Evolutionary conservation across 129 eudicot genomes (phyloP), one percentile per base, ranked within the genome.

Genomic region (Tagetes patula): DNA sequence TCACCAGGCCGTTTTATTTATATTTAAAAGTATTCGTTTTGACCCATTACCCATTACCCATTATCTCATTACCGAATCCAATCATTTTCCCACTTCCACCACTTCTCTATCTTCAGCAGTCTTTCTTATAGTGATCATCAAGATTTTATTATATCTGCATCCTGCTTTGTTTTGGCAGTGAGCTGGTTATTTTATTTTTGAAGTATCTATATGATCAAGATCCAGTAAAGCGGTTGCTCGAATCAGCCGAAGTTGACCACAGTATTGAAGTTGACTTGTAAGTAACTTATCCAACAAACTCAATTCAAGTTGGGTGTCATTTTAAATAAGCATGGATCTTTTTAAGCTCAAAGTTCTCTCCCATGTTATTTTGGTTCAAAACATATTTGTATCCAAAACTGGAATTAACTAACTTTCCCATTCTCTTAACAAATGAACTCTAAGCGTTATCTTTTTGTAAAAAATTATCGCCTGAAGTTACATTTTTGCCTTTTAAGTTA

Each of bases 181-280:
- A 95, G 81, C 88, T 90, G 65, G 97, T 95, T 72, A 80, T 90
- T 70, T 75, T 86, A 53, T 91, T 95, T 84, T 77, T 95, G 84
- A 90, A 87, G 82, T 95, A 86, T 80, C 77, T 95, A 45, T 95
- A 95, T 78, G 91, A 95, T 83, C 95, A 89, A 83, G 99, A 95
- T 84, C 99, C 99, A 6, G 79, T 90, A 5, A 83, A 54, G 72
- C 84, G 83, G 81, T 78, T 95, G 80, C 90, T 95, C 74, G 94
- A 88, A 53, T 80, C 74, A 27, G 65, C 91, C 31, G 87, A 83
- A 73, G 72, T 37, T 65, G 89, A 86, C 74, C 75, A 79, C n/a
- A 75, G 10, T 48, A 79, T 95, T 70, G 94, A 84, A 79, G 91
- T 90, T 78, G 89, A 88, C 77, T 14, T 54, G 99, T 90, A 82